phyloP scores from a whole-genome alignment of 768 basidiomycete species.

The Tricholoma bakamatsutake region DNA sequence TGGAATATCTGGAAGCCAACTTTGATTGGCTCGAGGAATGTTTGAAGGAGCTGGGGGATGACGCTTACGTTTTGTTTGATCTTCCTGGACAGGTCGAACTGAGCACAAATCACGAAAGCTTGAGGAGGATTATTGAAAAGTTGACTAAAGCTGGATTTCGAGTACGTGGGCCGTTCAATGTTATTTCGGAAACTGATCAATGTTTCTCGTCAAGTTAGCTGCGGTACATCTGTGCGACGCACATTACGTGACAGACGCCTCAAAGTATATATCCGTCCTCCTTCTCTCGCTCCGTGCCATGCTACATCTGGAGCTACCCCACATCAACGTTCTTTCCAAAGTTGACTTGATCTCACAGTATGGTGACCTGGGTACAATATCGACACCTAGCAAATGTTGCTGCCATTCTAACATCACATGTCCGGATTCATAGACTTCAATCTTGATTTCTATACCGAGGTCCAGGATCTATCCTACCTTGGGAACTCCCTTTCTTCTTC shows the following conservation, averaged over 20 bases:
- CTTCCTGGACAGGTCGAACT: constrained; percentile 97
- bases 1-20: constrained; percentile 96
- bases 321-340: constrained; percentile 95
- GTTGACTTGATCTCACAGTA: constrained; percentile 87
- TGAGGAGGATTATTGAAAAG: constrained; percentile 72
- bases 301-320: constrained; percentile 98
- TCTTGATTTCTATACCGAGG: constrained; percentile 96
- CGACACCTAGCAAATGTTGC: background rate
- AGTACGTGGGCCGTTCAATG: constrained; percentile 45
- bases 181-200: background rate
- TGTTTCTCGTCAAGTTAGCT: constrained; percentile 54
- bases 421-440: constrained; percentile 70
- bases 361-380: constrained; percentile 76
- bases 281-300: constrained; percentile 91
- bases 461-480: constrained; percentile 89
- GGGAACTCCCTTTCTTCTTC: constrained; percentile 65
- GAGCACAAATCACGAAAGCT: constrained; percentile 89
- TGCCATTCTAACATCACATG: constrained; percentile 3
- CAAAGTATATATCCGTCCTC: constrained; percentile 91
- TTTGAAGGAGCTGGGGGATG: constrained; percentile 57
- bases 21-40: constrained; percentile 80
- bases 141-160: constrained; percentile 74
- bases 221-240: constrained; percentile 96
- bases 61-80: constrained; percentile 90
- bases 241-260: constrained; percentile 92